phyloP scores from a whole-genome alignment of 306 rosid species.

The Ceratonia siliqua region DNA sequence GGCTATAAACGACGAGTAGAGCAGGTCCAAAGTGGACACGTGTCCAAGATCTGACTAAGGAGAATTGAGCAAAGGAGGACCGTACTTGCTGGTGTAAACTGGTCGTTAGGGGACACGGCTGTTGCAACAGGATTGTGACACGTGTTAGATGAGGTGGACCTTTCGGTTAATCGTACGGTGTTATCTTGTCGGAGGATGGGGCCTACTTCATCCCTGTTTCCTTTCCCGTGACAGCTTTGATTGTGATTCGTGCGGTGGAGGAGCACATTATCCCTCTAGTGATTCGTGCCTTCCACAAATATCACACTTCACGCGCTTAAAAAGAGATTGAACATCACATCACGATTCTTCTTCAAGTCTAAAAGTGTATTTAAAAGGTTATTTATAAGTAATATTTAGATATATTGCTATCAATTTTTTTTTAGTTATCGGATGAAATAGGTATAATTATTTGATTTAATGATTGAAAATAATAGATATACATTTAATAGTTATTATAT shows the following conservation, averaged over 20 bases:
- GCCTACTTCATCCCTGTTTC: not conserved
- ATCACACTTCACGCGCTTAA: too few species aligned
- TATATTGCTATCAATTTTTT: too few species aligned
- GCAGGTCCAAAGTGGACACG: not conserved
- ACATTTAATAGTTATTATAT: too few species aligned
- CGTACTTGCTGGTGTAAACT: not conserved
- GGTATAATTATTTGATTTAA: too few species aligned
- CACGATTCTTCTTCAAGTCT: too few species aligned
- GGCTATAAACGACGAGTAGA: not conserved
- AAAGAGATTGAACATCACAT: too few species aligned
- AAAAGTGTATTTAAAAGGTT: too few species aligned
- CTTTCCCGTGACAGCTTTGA: slow-evolving; percentile 21
- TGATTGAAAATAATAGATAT: too few species aligned
- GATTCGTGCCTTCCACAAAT: too few species aligned
- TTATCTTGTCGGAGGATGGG: not conserved
- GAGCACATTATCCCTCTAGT: not conserved
- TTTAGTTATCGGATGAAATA: too few species aligned
- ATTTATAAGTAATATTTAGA: too few species aligned
- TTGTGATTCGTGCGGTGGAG: not conserved
- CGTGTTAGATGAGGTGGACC: not conserved
- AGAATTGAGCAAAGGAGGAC: not conserved
- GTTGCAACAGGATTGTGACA: not conserved
- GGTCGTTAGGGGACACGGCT: slow-evolving; percentile 11
- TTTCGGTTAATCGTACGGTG: not conserved
- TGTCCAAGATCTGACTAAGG: not conserved